phyloP scores from a whole-genome alignment of 331 rosid genomes.

The Pyracantha coccinea region DNA sequence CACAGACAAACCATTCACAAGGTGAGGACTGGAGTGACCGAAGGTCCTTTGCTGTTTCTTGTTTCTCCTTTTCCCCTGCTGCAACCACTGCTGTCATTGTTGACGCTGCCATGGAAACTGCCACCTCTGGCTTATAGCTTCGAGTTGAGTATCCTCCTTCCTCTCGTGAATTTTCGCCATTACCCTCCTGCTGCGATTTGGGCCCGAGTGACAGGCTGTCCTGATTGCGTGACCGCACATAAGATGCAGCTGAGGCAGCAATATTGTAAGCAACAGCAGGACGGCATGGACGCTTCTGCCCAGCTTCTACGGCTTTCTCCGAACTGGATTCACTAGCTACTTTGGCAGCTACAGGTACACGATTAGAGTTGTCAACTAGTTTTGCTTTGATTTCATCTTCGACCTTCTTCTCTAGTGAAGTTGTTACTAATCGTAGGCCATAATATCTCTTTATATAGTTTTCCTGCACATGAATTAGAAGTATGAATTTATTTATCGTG shows the following conservation, averaged over 20 bases:
- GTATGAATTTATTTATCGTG: not conserved
- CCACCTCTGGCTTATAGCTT: slow-evolving; percentile 62
- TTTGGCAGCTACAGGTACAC: slow-evolving; percentile 25
- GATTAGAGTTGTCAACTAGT: slow-evolving; percentile 41
- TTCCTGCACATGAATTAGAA: slow-evolving; percentile 37
- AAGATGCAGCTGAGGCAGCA: slow-evolving; percentile 89
- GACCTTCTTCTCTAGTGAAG: slow-evolving; percentile 68
- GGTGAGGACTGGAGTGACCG: slow-evolving; percentile 86
- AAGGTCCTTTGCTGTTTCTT: slow-evolving; percentile 71
- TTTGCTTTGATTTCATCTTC: slow-evolving; percentile 36
- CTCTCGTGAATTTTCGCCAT: slow-evolving; percentile 11
- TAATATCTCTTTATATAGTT: slow-evolving; percentile 52
- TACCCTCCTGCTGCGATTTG: slow-evolving; percentile 22
- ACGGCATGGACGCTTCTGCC: slow-evolving; percentile 33
- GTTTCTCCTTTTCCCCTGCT: slow-evolving; percentile 73
- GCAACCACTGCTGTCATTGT: slow-evolving; percentile 92
- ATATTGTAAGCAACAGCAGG: slow-evolving; percentile 63
- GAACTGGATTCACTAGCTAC: slow-evolving; percentile 16
- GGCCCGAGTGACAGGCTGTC: slow-evolving; percentile 30
- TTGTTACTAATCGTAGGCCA: slow-evolving; percentile 62
- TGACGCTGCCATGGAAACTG: slow-evolving; percentile 78
- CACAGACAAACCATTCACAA: slow-evolving; percentile 97
- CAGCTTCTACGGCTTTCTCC: slow-evolving; percentile 19
- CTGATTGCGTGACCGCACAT: slow-evolving; percentile 54
- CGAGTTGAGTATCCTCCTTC: slow-evolving; percentile 37